These are phyloP conservation scores for Fraxinus dipetala DNA, from an alignment of 305 asterid genomes.

Conservation along the genomic window DNA sequence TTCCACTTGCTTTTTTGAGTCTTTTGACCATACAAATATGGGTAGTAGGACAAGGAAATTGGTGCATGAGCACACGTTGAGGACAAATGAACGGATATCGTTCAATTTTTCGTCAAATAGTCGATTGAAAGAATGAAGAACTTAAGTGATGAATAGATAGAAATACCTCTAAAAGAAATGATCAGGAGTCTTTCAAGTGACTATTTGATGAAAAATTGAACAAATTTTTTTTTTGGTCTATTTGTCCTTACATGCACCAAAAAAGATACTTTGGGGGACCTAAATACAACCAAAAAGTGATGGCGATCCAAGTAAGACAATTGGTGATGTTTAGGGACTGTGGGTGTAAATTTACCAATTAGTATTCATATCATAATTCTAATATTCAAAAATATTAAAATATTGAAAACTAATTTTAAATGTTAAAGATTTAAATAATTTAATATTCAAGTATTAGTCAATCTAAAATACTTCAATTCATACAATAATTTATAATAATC, in stretches of 20 bases:
- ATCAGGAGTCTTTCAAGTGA: no score
- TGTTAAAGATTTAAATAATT: no score
- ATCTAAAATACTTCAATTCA: no score
- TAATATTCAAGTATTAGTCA: no score
- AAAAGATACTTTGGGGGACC: not conserved
- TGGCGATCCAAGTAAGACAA: not conserved
- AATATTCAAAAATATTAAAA: not conserved
- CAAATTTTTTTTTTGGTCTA: no score
- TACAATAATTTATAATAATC: conserved; percentile 15
- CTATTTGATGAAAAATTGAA: not conserved
- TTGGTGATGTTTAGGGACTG: not conserved
- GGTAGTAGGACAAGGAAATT: not conserved
- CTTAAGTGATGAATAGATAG: not conserved
- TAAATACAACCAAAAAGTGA: no score
- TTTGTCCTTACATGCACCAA: not conserved
- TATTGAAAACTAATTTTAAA: not conserved
- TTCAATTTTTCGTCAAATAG: not conserved
- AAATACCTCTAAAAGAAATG: no score
- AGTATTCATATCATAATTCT: not conserved
- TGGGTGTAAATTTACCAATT: no score
- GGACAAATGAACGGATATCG: not conserved
- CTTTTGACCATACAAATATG: not conserved
- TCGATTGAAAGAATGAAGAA: not conserved
- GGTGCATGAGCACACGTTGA: not conserved
- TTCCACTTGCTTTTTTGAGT: not conserved